phyloP scores from a whole-genome alignment of 306 rosid genomes.

The Prunus salicina region DNA sequence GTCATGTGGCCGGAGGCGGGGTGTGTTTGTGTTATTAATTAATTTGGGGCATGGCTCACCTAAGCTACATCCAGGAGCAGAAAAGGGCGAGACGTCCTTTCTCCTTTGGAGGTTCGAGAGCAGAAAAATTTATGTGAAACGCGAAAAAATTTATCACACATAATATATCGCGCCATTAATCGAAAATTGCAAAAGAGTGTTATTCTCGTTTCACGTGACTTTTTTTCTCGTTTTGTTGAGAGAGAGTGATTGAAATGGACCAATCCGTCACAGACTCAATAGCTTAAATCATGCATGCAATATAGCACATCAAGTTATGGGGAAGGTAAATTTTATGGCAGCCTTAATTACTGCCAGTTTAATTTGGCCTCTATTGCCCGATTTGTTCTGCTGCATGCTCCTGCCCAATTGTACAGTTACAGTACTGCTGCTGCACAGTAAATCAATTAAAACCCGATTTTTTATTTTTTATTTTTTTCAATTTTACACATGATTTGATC shows the following conservation, averaged over 20 bases:
- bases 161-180: too few relatives aligned
- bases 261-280: neutral
- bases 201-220: too few relatives aligned
- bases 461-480: too few relatives aligned
- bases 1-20: neutral
- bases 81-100: too few relatives aligned
- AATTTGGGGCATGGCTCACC: too few relatives aligned
- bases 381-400: conserved; percentile 16
- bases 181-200: too few relatives aligned
- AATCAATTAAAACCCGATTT: neutral
- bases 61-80: too few relatives aligned
- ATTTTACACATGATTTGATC: too few relatives aligned
- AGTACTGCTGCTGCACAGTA: neutral
- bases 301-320: conserved; percentile 21
- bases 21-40: neutral
- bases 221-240: neutral
- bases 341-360: conserved; percentile 36
- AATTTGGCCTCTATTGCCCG: conserved; percentile 45
- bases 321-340: conserved; percentile 54
- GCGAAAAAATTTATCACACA: fast-evolving
- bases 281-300: conserved; percentile 17
- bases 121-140: too few relatives aligned
- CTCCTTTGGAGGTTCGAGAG: too few relatives aligned
- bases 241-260: neutral
- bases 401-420: neutral